Base-by-base conservation (phyloP, 331 rosid genomes). In the Phaseolus coccineus region DNA sequence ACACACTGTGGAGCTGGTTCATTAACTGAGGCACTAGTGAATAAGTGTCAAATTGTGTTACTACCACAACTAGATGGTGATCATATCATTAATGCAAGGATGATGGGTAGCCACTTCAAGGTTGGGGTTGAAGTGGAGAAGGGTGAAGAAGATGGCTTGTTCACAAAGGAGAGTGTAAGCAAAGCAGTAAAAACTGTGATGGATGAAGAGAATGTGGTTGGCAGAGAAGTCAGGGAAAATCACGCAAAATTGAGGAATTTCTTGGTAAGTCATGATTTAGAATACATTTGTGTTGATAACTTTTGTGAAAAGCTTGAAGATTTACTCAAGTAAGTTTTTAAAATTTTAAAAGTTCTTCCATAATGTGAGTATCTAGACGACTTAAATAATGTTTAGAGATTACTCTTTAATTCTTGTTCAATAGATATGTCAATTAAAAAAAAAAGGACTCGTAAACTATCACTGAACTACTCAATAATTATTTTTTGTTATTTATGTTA, bases 11-110 rank as follows among this genome's bases (percentile, higher is more conserved):
- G 80, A 0, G 64, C 80, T 19, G 63, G 80, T 12, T 76, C 80
- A 6, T 63, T 76, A 13, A 76, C 80, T 1, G 88, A 87, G 81
- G 90, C 79, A 8, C 31, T 89, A 68, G 82, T 76, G 58, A 84
- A 50, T 9, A 22, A 30, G 39, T 87, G 89, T 33, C 90, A 85
- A 55, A 6, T 89, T 59, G 91, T 87, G 46, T 16, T 87, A n/a
- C 5, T 89, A 0, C 89, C 91, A 33, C 37, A 33, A 33, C 37
- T 33, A 0, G 37, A 46, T 0, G 83, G 82, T 8, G 80, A 82
- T 64, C 79, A 77, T 19, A 2, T 77, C 19, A 33, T 78, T 4
- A 74, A 82, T 24, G 89, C 90, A 10, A 39, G 84, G 19, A 15
- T 76, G 51, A 4, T 89, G 71, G 55, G 87, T 59, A 12, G 6